phyloP scores from a whole-genome alignment of 805 yeast genomes.

The Barnettozyma populi region DNA sequence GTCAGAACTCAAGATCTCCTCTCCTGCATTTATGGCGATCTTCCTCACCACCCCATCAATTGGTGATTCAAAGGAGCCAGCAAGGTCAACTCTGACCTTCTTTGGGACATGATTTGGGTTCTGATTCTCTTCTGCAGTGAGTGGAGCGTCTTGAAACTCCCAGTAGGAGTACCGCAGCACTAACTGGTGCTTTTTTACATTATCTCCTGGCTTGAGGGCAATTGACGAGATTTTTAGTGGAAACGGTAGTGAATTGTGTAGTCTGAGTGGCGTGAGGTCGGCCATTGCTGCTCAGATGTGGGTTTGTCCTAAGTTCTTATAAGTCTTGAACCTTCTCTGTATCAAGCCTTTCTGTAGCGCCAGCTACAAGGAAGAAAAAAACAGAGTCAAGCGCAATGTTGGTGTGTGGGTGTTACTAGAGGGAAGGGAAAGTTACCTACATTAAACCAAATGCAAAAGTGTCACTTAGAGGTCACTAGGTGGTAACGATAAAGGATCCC shows the following conservation, averaged over 20 bases:
- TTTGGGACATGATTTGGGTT: conserved; percentile 18
- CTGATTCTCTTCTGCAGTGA: conserved; percentile 18
- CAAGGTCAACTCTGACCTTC: conserved; percentile 51
- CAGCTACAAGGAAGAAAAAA: not conserved
- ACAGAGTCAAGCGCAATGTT: not conserved
- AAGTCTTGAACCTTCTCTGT: not conserved
- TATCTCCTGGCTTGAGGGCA: conserved; percentile 27
- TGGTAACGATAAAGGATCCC: not conserved
- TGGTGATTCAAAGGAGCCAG: conserved; percentile 80
- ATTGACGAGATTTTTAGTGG: conserved; percentile 35
- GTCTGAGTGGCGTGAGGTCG: conserved; percentile 18
- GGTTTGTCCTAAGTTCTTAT: not conserved
- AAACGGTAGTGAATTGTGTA: conserved; percentile 29
- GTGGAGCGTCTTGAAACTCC: conserved; percentile 35
- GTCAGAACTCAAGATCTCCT: conserved; percentile 44
- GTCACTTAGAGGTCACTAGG: too few relatives aligned
- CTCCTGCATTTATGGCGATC: conserved; percentile 50
- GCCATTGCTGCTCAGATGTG: conserved; percentile 10
- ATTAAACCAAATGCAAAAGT: too few relatives aligned
- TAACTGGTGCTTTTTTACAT: conserved; percentile 33
- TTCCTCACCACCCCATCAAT: conserved; percentile 60
- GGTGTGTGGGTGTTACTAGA: not conserved
- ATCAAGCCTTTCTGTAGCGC: not conserved
- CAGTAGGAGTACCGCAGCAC: conserved; percentile 40
- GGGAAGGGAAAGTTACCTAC: too few relatives aligned